Base-by-base conservation (phyloP, 805 yeast species). In the Blastobotrys parvus region DNA sequence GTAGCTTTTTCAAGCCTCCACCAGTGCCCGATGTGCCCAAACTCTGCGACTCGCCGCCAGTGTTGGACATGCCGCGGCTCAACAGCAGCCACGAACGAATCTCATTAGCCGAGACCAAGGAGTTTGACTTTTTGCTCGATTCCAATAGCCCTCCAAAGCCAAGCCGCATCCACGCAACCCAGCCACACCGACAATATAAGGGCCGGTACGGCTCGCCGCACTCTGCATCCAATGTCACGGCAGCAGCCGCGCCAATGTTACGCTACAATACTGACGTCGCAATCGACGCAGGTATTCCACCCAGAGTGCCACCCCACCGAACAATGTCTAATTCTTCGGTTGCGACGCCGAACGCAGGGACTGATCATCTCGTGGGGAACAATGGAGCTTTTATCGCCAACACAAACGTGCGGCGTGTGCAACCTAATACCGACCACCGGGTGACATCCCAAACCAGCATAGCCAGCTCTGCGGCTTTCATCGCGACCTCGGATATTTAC, bases 281-380 rank as follows among this genome's bases (percentile, higher is more conserved):
- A 17, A 46, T 50, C 2, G 51, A 54, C 36, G 55, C 53, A 11
- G 59, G 59, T 1, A 54, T 55, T 31, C 59, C 59, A 15, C 59
- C 59, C 5, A 40, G 39, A 31, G 58, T 52, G 10, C 59, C 59
- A 3, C 47, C 51, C 2, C 59, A 55, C 29, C 44, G 49, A 3
- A 21, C 27, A 13, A 18, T 35, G 13, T 35, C 15, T 13, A n/a
- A 18, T 20, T 21, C 38, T 13, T 10, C 23, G 17, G 13, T 35
- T 10, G 27, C 27, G 13, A 3, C 27, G 16, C n/a, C 35, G 10
- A 31, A 11, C 17, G 17, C 17, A 11, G 35, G 17, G 17, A 31
- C 7, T 7, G n/a, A 31, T 31, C 35, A n/a, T n/a, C n/a, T n/a
- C n/a, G n/a, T n/a, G n/a, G n/a, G n/a, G n/a, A n/a, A n/a, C n/a